Evolutionary conservation across 805 yeast species (phyloP).

Genomic region (Candida xyloterini): DNA sequence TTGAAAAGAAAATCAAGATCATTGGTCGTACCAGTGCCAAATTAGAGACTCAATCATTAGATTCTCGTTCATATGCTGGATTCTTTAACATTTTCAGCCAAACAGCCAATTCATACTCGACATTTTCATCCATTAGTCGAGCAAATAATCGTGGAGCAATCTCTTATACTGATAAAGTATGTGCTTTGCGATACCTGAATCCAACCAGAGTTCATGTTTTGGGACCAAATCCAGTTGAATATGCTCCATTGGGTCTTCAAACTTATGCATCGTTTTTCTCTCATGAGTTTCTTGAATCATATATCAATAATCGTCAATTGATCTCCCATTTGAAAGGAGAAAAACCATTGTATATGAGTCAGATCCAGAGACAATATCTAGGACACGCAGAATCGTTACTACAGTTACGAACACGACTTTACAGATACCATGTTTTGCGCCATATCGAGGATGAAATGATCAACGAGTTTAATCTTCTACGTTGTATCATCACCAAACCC

Average conservation of each 20-base stretch:
- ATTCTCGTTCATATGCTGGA: conserved; percentile 28
- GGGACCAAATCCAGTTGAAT: conserved; percentile 17
- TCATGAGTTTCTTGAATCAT: conserved; percentile 25
- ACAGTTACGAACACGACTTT: conserved; percentile 19
- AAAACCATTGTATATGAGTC: conserved; percentile 16
- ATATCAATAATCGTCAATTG: conserved; percentile 32
- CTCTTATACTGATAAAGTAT: conserved; percentile 23
- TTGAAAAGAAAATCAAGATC: conserved; percentile 25
- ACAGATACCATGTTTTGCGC: conserved; percentile 17
- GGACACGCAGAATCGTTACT: conserved; percentile 27
- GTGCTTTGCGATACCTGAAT: conserved; percentile 23
- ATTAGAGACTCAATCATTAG: conserved; percentile 20
- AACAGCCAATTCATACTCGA: conserved; percentile 27
- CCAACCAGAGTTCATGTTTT: conserved; percentile 18
- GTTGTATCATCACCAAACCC: conserved; percentile 44
- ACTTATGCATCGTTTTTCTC: conserved; percentile 29
- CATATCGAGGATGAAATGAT: conserved; percentile 7
- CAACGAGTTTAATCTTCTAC: conserved; percentile 27
- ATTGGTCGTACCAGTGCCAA: conserved; percentile 29
- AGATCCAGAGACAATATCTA: conserved; percentile 7
- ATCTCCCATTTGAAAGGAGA: conserved; percentile 35
- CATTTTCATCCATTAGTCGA: conserved; percentile 17
- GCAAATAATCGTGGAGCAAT: conserved; percentile 19
- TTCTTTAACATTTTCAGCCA: conserved; percentile 29
- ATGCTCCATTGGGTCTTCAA: conserved; percentile 27